Base-by-base conservation (phyloP, 805 yeast species). In the Candida palmyrensis region DNA sequence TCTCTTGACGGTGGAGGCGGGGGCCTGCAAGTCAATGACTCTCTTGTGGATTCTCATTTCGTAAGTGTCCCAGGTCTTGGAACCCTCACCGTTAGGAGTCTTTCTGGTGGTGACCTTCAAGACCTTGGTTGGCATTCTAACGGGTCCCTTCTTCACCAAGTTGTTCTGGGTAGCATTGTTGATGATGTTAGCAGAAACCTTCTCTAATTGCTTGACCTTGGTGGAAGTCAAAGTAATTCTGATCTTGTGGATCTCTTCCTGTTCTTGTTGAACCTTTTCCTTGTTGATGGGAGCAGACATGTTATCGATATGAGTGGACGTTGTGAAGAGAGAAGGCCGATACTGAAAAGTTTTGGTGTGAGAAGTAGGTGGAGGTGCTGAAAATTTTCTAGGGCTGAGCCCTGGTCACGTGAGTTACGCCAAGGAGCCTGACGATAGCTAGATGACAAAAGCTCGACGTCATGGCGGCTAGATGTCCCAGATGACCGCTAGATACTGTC, bases 31-130 rank as follows among this genome's bases (percentile, higher is more conserved):
- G 77, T 89, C 96, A 64, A 92, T 87, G 72, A 87, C 83, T 77
- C 99, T 89, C 94, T 92, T 92, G 96, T 92, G 98, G 80, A 92
- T 88, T 84, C 97, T 90, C 95, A 92, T 84, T 80, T 92, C 98
- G 73, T 81, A 92, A 60, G 94, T 77, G 70, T 92, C 99, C 97
- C 97, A 92, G 62, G 99, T 92, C 90, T 92, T 92, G 59, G 98
- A 92, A 92, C 99, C 99, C 79, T 92, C 97, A 92, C 99, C 99
- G 73, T 94, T 94, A 65, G 99, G 99, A 66, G 98, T 84, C 89
- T 92, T 92, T 86, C 99, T 88, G 85, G 99, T 92, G 75, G 95
- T 78, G 76, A 92, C 78, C 75, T 84, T 87, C 66, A 92, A 84
- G 58, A 84, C 92, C 84, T 89, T 92, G 74, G 98, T 92, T 78